Evolutionary conservation across 345 rosid genomes (phyloP), one percentile per base, ranked within the genome.

Genomic region (Citrus unshiu): DNA sequence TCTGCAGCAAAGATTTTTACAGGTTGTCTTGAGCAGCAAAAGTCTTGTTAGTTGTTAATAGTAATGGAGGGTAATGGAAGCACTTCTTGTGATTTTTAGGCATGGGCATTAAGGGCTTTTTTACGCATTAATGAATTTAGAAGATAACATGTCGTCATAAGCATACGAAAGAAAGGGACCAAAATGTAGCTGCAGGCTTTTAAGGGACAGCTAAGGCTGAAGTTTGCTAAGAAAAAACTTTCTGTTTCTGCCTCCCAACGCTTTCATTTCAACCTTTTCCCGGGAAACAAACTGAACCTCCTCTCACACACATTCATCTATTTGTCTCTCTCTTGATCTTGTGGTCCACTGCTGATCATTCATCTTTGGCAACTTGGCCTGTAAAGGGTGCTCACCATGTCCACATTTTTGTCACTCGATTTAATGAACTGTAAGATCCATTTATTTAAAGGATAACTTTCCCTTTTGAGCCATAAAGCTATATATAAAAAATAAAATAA

Each of bases 181-280:
- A 72, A 57, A 34, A 10, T 37, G 59, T 63, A 19, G 59, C 60
- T 1, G 22, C 51, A 74, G 69, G 77, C 43, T 74, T 74, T 74
- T 19, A 43, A 68, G 69, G 19, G 19, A 29, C 40, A 19, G 77
- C 9, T 16, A 32, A 58, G 63, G 46, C 10, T 4, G 13, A 7
- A 60, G 37, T 27, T 24, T 30, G 13, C 40, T 16, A 29, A 21
- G 46, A 7, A 62, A 46, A 29, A 22, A 32, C 43, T 43, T 62
- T 3, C 70, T 22, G 70, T 30, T 75, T 75, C 70, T 40, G 70
- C 70, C 6, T 62, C 70, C 70, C 19, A 74, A 71, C 46, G 25
- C 49, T 3, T 25, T 60, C 64, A 21, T 35, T 16, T 34, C 68
- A 32, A 19, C 35, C 24, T 64, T 64, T 64, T 64, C 24, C 40